These are phyloP conservation scores for Marasmius oreades DNA, from an alignment of 1,284 basidiomycete genomes.

Conservation along the genomic window DNA sequence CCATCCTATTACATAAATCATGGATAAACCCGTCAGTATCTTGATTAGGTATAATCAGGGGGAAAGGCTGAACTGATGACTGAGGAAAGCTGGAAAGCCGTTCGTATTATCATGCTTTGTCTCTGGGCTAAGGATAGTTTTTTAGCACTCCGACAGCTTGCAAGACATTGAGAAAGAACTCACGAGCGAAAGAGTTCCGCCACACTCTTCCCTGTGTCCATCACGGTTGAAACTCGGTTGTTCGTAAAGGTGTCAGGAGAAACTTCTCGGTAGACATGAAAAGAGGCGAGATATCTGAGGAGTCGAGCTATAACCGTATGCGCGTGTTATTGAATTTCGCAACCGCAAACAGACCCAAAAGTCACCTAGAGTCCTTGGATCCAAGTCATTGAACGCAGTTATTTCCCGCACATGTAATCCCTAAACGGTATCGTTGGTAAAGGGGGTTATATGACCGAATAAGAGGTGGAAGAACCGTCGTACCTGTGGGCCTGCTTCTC, in stretches of 20 bases:
- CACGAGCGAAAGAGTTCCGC: constrained; percentile 21
- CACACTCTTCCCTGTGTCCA: constrained; percentile 24
- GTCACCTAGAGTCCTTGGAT: not conserved
- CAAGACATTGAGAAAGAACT: not conserved
- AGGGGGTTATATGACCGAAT: not conserved
- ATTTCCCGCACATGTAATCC: not conserved
- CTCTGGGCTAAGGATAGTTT: not conserved
- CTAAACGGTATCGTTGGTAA: constrained; percentile 7
- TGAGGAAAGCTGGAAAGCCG: not conserved
- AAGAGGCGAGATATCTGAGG: constrained; percentile 24
- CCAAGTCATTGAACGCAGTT: not conserved
- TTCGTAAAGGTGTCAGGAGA: constrained; percentile 32
- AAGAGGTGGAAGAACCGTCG: not conserved
- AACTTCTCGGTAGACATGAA: constrained; percentile 33
- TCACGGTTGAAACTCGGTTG: constrained; percentile 29
- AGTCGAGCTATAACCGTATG: not conserved
- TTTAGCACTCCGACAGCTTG: not conserved
- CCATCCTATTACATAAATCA: not conserved
- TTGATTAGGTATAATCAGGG: not conserved
- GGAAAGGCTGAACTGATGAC: not conserved
- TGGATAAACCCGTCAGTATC: constrained; percentile 7
- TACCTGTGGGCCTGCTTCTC: constrained; percentile 1
- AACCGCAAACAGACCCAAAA: not conserved
- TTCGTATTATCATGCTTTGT: constrained; percentile 1
- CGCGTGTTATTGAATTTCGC: not conserved